Conservation (phyloP, 192 early-diverging fungal genomes). For the Funneliformis geosporum region DNA sequence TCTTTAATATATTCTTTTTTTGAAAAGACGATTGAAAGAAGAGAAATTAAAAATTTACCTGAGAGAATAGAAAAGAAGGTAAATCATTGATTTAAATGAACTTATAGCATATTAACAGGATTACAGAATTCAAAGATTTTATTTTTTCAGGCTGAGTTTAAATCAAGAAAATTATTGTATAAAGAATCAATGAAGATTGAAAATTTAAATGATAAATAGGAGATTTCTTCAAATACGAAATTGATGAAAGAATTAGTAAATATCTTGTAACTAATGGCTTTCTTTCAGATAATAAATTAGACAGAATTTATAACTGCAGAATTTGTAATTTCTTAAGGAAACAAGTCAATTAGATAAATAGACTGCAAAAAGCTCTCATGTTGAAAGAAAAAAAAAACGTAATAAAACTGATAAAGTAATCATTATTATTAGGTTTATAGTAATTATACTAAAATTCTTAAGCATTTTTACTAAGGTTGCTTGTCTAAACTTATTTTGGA, state of each 20-base stretch:
- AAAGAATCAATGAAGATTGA: constrained; percentile 29
- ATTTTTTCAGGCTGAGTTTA: constrained; percentile 24
- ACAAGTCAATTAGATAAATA: constrained; percentile 24
- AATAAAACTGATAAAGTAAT: neutral
- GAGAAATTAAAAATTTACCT: constrained; percentile 28
- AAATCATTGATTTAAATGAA: neutral
- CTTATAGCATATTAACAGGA: neutral
- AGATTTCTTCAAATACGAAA: constrained; percentile 13
- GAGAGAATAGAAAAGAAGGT: constrained; percentile 21
- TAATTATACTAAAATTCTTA: constrained; percentile 1
- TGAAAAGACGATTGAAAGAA: constrained; percentile 9
- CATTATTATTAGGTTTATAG: constrained; percentile 17
- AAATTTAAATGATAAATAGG: constrained; percentile 24
- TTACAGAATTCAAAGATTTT: neutral
- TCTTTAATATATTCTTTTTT: constrained; percentile 11
- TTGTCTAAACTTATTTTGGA: no score
- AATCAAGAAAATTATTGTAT: constrained; percentile 23
- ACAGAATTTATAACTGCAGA: neutral
- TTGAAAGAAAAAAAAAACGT: constrained; percentile 11
- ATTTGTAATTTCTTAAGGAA: constrained; percentile 11
- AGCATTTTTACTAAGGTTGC: neutral
- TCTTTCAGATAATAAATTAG: neutral
- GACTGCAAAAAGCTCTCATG: neutral
- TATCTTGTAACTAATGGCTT: constrained; percentile 15
- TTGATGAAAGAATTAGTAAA: constrained; percentile 18